A percentile compares a stretch with the other conserved stretches of the same genome.
These are phyloP conservation scores for Pisolithus marmoratus DNA, from an alignment of 768 basidiomycete species.

Conservation along the genomic window DNA sequence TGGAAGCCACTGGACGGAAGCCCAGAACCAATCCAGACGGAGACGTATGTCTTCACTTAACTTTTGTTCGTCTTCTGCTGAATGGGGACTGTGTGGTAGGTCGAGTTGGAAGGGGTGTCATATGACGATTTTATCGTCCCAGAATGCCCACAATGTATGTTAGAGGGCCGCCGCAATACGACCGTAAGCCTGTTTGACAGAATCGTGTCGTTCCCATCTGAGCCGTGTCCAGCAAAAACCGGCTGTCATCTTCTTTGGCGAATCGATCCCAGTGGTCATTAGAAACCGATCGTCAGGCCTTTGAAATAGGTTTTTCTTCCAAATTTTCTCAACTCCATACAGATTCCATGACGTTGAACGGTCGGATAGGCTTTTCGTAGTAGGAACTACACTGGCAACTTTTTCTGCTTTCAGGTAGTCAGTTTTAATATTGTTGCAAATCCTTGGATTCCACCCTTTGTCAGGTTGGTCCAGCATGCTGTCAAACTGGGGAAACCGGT, in stretches of 20 bases:
- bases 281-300: constrained; percentile 66
- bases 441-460: not conserved
- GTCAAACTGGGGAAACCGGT: constrained; percentile 70
- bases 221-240: constrained; percentile 60
- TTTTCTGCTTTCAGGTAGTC: constrained; percentile 82
- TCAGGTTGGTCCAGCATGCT: constrained; percentile 76
- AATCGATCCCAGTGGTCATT: constrained; percentile 64
- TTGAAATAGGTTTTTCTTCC: not conserved
- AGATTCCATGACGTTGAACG: constrained; percentile 56
- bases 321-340: not conserved
- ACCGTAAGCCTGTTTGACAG: constrained; percentile 41
- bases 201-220: not conserved
- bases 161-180: constrained; percentile 49
- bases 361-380: constrained; percentile 64
- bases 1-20: constrained; percentile 50
- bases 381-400: constrained; percentile 91
- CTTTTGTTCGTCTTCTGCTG: not conserved
- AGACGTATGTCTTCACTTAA: constrained; percentile 51
- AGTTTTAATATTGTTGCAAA: not conserved
- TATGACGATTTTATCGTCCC: constrained; percentile 80
- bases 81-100: constrained; percentile 36
- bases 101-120: constrained; percentile 72
- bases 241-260: constrained; percentile 84
- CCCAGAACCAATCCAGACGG: constrained; percentile 90
- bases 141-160: constrained; percentile 62